These are phyloP conservation scores for Microbotryum silenes-acaulis DNA, from an alignment of 1,284 basidiomycete species.

Conservation along the genomic window DNA sequence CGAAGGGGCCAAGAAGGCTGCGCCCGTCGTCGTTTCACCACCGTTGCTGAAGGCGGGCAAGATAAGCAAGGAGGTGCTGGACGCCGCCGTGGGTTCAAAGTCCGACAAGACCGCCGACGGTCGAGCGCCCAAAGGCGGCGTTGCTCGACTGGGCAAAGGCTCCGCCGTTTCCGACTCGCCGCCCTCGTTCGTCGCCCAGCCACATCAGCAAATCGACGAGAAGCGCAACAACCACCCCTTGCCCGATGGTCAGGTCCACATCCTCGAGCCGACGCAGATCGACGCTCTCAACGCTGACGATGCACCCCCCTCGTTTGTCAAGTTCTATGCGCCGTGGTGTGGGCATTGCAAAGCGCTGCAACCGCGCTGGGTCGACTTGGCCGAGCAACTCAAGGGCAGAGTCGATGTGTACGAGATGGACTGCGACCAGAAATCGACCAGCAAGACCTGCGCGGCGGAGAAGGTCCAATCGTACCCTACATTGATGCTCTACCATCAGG, in stretches of 20 bases:
- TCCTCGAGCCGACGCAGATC: conserved; percentile 14
- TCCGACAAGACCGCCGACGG: no score
- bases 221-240: conserved; percentile 2
- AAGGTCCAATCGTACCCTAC: conserved; percentile 71
- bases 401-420: conserved; percentile 74
- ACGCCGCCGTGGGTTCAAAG: no score
- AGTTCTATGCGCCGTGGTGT: conserved; percentile 91
- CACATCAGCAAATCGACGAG: no score
- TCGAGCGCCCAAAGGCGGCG: no score
- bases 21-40: background rate
- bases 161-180: no score
- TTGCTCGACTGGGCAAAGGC: no score
- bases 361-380: conserved; percentile 68
- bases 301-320: conserved; percentile 64
- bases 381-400: conserved; percentile 56
- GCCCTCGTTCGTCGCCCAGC: no score
- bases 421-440: conserved; percentile 58
- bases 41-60: background rate
- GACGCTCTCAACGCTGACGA: conserved; percentile 13
- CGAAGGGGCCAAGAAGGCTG: conserved; percentile 1
- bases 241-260: conserved; percentile 28
- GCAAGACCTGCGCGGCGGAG: conserved; percentile 56
- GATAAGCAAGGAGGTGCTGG: no score
- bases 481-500: conserved; percentile 52
- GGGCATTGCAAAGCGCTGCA: conserved; percentile 51